Percentiles rank a stretch among this genome's conserved stretches.
Conservation (phyloP, 75 land plant genomes). For the Pinus albicaulis region DNA sequence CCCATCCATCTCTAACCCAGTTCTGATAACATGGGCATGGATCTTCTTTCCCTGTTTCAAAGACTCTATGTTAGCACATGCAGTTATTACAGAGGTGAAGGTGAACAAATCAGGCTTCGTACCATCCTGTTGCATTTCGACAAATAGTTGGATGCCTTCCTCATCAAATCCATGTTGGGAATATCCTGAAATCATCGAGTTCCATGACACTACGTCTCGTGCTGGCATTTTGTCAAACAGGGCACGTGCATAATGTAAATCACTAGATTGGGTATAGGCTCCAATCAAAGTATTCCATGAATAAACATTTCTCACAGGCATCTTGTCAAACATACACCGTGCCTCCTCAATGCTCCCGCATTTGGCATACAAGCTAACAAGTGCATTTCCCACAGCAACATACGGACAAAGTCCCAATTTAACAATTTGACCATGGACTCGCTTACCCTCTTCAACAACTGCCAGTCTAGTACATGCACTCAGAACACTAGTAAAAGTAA, state of each 20-base stretch:
- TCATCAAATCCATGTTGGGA: slow-evolving; percentile 2
- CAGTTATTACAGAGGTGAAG: neutral
- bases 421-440: slow-evolving; percentile 13
- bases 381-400: slow-evolving; percentile 4
- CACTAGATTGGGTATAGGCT: slow-evolving; percentile 8
- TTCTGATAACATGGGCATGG: slow-evolving; percentile 29
- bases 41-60: slow-evolving; percentile 1
- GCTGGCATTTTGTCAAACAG: slow-evolving; percentile 12
- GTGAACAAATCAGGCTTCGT: slow-evolving; percentile 11
- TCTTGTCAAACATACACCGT: slow-evolving; percentile 7
- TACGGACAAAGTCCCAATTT: neutral
- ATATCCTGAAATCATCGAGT: slow-evolving; percentile 11
- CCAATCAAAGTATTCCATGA: slow-evolving; percentile 9
- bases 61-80: slow-evolving; percentile 15
- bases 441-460: slow-evolving; percentile 10
- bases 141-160: slow-evolving; percentile 11
- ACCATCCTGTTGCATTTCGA: slow-evolving; percentile 8
- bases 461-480: slow-evolving; percentile 3
- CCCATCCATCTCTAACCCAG: slow-evolving; percentile 15
- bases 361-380: slow-evolving; percentile 17
- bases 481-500: slow-evolving; percentile 19
- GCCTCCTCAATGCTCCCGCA: slow-evolving; percentile 14
- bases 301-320: slow-evolving; percentile 4
- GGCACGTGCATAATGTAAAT: neutral
- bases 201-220: slow-evolving; percentile 15